Base-by-base conservation (phyloP, 2,329 filamentous ascomycete species). In the Neofusicoccum umdonicola region DNA sequence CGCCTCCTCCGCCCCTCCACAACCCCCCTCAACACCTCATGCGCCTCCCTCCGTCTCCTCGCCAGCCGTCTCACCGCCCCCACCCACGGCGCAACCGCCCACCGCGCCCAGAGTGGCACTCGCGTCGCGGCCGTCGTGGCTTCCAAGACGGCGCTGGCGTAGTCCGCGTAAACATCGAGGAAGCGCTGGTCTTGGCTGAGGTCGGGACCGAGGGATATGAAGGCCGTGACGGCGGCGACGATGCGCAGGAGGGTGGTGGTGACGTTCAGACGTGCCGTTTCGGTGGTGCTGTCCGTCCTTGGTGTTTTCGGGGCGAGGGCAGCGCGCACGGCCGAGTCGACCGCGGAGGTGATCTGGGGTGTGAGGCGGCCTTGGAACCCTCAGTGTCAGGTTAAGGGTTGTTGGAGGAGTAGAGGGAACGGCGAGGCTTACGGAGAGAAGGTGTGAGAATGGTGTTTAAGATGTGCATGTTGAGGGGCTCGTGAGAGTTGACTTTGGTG, bases 381-480 rank as follows among this genome's bases (percentile, higher is more conserved):
- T 52, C 74, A 68, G 17, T 12, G 27, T 63, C 27, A 50, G 31
- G 19, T 31, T 5, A 1, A 27, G 42, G 17, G 19, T 9, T 19
- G 19, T 22, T 22, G 22, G 22, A 22, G 19, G 22, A 34, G 47
- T 22, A 42, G 19, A 13, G 34, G 15, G 39, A 9, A n/a, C 8
- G 17, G 39, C 15, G 31, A 54, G 45, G 39, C 27, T 1, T 68
- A 77, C 74, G 60, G 15, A 77, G 69, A 34, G 71, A 68, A 19
- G 74, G 73, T 8, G 73, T 77, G 9, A 77, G 67, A 37, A 76
- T 71, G 1, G 70, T 69, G 58, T 70, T 74, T 52, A 77, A 64
- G 11, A 71, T 60, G 51, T 76, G 71, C 0, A 63, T 11, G 1
- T 68, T 19, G 3, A 71, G 17, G 2, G 64, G 50, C 4, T 68